Evolutionary conservation across 2,329 filamentous ascomycete species (phyloP).

Genomic region (Fusarium graminum): DNA sequence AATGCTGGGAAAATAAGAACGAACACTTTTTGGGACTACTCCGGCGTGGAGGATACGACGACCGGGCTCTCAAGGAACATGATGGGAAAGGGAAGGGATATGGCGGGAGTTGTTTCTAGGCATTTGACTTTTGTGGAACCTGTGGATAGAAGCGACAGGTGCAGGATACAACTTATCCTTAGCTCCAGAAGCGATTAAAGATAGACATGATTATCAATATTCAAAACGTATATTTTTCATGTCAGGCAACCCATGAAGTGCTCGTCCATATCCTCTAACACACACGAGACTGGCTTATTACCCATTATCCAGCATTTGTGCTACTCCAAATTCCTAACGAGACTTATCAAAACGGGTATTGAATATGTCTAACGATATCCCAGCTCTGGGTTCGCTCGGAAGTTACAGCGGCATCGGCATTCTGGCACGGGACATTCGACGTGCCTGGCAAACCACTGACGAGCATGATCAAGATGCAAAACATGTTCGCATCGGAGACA

Average conservation of each 20-base stretch:
- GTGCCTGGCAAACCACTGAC: conserved; percentile 75
- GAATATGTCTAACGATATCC: conserved; percentile 58
- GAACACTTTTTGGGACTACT: conserved; percentile 16
- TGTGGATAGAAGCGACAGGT: conserved; percentile 33
- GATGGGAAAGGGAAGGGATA: conserved; percentile 17
- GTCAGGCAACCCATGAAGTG: neutral
- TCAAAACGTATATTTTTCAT: conserved; percentile 16
- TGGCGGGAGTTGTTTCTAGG: conserved; percentile 32
- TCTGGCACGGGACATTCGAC: conserved; percentile 77
- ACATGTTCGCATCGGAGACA: conserved; percentile 77
- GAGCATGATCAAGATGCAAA: conserved; percentile 74
- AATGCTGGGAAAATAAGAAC: conserved; percentile 18
- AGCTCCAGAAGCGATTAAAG: conserved; percentile 16
- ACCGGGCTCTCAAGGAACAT: conserved; percentile 8
- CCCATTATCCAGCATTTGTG: neutral
- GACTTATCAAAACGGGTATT: neutral
- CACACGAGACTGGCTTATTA: neutral
- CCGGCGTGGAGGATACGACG: conserved; percentile 28
- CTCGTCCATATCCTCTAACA: neutral
- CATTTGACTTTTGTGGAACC: conserved; percentile 23
- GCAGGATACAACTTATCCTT: conserved; percentile 20
- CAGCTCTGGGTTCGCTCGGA: conserved; percentile 70
- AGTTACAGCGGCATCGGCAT: conserved; percentile 75
- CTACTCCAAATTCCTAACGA: neutral
- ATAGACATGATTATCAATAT: conserved; percentile 32